A percentile compares a stretch with the other conserved stretches of the same genome.
phyloP scores from a whole-genome alignment of 2,329 filamentous ascomycete species.

The Gliomastix tumulicola region DNA sequence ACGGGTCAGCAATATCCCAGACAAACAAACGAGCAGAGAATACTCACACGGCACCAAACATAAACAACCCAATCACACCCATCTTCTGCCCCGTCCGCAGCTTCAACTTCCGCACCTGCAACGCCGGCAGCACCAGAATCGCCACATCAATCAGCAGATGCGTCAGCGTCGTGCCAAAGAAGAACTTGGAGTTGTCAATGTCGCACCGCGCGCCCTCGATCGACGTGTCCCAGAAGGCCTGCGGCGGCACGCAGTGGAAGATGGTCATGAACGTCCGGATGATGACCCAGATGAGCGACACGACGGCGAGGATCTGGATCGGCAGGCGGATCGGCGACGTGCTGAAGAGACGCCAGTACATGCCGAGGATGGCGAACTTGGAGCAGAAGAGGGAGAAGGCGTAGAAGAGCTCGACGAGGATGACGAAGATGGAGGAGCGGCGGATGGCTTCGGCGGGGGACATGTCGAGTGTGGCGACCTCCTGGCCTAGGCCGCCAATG shows the following conservation, averaged over 20 bases:
- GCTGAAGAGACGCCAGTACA: constrained; percentile 22
- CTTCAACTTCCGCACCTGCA: constrained; percentile 14
- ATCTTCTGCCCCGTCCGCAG: constrained; percentile 10
- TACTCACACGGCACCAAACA: constrained; percentile 12
- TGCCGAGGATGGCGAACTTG: constrained; percentile 16
- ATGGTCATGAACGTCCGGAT: constrained; percentile 17
- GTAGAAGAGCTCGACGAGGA: constrained; percentile 18
- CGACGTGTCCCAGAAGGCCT: constrained; percentile 18
- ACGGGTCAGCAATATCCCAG: not conserved
- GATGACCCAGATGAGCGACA: constrained; percentile 16
- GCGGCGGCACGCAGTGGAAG: constrained; percentile 18
- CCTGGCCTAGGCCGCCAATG: not conserved
- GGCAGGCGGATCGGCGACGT: constrained; percentile 10
- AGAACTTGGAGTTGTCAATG: constrained; percentile 16
- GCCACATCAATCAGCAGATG: constrained; percentile 16
- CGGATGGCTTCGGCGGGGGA: not conserved
- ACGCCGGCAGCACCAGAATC: constrained; percentile 14
- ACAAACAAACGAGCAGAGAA: not conserved
- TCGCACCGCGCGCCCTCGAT: constrained; percentile 11
- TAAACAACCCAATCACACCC: constrained; percentile 10
- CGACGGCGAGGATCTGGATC: constrained; percentile 14
- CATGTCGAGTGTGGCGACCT: not conserved
- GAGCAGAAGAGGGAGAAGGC: constrained; percentile 15
- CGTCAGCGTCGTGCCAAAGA: constrained; percentile 14
- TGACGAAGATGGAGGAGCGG: not conserved